phyloP scores from a whole-genome alignment of 768 basidiomycete species.

The Boletus edulis region DNA sequence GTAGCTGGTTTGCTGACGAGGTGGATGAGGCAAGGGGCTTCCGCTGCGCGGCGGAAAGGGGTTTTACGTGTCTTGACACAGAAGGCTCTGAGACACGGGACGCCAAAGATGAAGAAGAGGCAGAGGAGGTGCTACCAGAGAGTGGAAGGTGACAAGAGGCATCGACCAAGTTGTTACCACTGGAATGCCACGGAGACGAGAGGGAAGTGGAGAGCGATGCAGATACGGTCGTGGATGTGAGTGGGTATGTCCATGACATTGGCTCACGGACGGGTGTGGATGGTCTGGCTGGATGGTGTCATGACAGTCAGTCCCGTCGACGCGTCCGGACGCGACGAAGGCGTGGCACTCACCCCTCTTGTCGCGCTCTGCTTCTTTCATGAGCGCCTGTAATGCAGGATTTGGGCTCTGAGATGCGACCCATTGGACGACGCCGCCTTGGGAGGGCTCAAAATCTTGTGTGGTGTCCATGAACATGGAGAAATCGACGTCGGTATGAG shows the following conservation, averaged over 20 bases:
- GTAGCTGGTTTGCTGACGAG: constrained; percentile 14
- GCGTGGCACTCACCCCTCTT: constrained; percentile 16
- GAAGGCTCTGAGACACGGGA: constrained; percentile 3
- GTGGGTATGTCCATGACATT: constrained; percentile 15
- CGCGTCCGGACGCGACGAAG: background rate
- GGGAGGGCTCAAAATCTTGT: constrained; percentile 5
- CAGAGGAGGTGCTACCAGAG: background rate
- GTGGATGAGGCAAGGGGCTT: constrained; percentile 21
- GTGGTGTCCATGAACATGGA: constrained; percentile 14
- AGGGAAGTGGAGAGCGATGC: background rate
- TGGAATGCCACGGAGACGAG: constrained; percentile 10
- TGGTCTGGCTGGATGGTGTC: constrained; percentile 13
- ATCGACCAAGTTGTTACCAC: constrained; percentile 1
- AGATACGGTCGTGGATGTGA: constrained; percentile 7
- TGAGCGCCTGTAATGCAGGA: constrained; percentile 23
- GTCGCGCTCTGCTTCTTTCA: constrained; percentile 27
- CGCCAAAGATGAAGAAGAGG: constrained; percentile 2
- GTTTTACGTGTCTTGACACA: constrained; percentile 5
- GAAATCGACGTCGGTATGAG: background rate
- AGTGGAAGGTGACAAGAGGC: constrained; percentile 4
- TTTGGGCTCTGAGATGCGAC: constrained; percentile 25
- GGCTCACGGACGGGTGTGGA: constrained; percentile 10
- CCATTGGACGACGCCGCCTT: constrained; percentile 21
- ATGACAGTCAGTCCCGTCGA: background rate
- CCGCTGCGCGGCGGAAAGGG: constrained; percentile 6